Evolutionary conservation across 2,329 filamentous ascomycete species (phyloP), one percentile per base, ranked within the genome.

Genomic region (Alternaria atra): DNA sequence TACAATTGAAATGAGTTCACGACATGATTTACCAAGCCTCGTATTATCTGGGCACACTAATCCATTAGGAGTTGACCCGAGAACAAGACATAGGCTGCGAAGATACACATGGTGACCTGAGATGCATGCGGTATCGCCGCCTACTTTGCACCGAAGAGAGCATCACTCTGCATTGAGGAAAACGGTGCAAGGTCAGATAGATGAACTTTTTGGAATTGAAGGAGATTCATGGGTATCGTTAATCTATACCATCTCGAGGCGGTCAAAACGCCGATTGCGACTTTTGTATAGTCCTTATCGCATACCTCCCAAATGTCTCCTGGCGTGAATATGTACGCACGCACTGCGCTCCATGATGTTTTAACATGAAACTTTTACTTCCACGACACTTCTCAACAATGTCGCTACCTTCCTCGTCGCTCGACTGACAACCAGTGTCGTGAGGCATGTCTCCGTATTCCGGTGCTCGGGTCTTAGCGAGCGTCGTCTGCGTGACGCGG

Each of bases 111-210:
- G 5, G 12, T 34, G 30, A 35, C 46, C 12, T 25, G 30, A 13
- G 29, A 25, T 8, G 1, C 12, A 23, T 48, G 8, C 29, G 15
- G 12, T 0, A 13, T 23, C 20, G 0, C 4, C 3, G 0, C 6
- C 2, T 23, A 5, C 10, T 34, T 1, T 34, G 10, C 12, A 8
- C 1, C 10, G 12, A 23, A 48, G 30, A n/a, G 12, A 5, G 32
- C 17, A 25, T 32, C 6, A 23, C 29, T 6, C 0, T 6, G 17
- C 3, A 0, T 3, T 2, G n/a, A 23, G 29, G 15, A 20, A 20
- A 47, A 13, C 13, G 5, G 13, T 6, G 20, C 20, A 20, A 20
- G 20, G 20, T 20, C 20, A 20, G 20, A 20, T 12, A 30, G 10
- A 15, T n/a, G 23, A 35, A 25, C 6, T 40, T 23, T 48, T 23